These are phyloP conservation scores for Penicillium longicatenatum DNA, from an alignment of 495 filamentous ascomycete genomes.

Conservation along the genomic window DNA sequence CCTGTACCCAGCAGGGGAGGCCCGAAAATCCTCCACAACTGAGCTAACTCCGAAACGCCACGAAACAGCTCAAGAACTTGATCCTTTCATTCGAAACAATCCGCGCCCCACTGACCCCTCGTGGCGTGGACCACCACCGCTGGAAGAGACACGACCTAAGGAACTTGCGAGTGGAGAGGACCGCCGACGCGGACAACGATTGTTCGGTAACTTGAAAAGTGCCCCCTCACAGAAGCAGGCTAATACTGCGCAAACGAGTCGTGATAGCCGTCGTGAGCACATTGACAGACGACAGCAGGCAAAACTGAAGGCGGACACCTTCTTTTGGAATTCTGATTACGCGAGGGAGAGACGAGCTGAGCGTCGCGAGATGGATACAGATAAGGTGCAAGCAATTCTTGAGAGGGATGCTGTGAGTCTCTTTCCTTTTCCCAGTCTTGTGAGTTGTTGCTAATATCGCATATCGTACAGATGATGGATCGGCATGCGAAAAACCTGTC, in stretches of 20 bases:
- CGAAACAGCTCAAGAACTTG: conserved; percentile 44
- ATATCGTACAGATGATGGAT: background rate
- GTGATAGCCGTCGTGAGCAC: conserved; percentile 63
- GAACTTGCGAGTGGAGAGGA: conserved; percentile 66
- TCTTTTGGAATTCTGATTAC: no score
- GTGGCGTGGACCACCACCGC: background rate
- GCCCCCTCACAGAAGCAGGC: conserved; percentile 80
- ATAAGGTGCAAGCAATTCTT: background rate
- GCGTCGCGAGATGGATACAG: no score
- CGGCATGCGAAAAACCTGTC: no score
- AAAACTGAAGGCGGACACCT: conserved; percentile 39
- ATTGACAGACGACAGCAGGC: conserved; percentile 90
- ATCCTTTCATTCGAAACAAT: conserved; percentile 17
- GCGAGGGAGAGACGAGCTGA: no score
- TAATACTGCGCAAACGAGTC: conserved; percentile 61
- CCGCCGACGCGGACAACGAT: conserved; percentile 80
- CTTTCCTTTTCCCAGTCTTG: background rate
- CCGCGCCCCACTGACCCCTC: conserved; percentile 17
- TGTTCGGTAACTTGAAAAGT: conserved; percentile 87
- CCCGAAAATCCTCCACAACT: conserved; percentile 57
- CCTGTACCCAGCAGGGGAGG: conserved; percentile 41
- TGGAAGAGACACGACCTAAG: conserved; percentile 30
- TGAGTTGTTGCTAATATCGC: background rate
- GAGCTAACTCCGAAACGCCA: conserved; percentile 59
- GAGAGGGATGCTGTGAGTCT: background rate